These are phyloP conservation scores for Cucumis variabilis DNA, from an alignment of 331 rosid genomes.

Conservation along the genomic window DNA sequence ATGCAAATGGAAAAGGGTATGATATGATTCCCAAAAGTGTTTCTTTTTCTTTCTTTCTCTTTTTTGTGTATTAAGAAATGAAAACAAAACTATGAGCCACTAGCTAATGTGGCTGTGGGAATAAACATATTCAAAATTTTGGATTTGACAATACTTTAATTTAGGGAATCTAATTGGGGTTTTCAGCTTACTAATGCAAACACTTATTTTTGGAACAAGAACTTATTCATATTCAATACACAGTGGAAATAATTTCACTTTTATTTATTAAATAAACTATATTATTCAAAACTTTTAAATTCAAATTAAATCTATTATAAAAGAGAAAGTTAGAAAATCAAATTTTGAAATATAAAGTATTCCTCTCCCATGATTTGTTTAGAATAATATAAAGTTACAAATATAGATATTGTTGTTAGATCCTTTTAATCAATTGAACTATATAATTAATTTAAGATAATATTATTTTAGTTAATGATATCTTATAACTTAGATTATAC, in stretches of 20 bases:
- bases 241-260: not conserved
- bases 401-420: not conserved
- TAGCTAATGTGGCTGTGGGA: conserved; percentile 51
- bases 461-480: not conserved
- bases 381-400: not conserved
- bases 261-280: not conserved
- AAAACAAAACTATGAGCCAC: conserved; percentile 56
- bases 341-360: not conserved
- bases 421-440: not conserved
- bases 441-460: not conserved
- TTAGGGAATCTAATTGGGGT: conserved; percentile 51
- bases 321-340: no score
- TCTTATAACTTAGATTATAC: not conserved
- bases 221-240: conserved; percentile 23
- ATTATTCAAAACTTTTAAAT: not conserved
- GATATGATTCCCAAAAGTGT: conserved; percentile 61
- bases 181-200: conserved; percentile 38
- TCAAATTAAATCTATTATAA: not conserved
- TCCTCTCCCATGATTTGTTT: not conserved
- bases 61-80: not conserved
- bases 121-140: conserved; percentile 39
- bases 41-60: conserved; percentile 26
- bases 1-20: conserved; percentile 53
- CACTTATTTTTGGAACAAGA: conserved; percentile 54
- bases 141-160: conserved; percentile 43